A percentile compares a stretch with the other conserved stretches of the same genome.
Conservation (phyloP, 495 filamentous ascomycete genomes). For the Aspergillus bertholletiae region DNA sequence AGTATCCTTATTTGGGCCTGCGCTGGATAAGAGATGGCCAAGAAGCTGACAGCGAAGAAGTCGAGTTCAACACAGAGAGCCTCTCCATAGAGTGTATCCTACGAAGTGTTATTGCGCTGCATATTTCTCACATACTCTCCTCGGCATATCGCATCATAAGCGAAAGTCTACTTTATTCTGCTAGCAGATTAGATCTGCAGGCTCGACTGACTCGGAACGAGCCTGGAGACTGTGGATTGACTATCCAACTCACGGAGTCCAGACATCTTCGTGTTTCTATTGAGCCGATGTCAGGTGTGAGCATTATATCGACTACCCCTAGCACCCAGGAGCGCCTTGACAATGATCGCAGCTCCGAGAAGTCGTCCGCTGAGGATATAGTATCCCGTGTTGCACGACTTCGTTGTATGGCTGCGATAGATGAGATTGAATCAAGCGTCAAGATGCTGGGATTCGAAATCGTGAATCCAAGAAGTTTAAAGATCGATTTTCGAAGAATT, state of each 20-base stretch:
- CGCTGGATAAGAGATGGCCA: slow-evolving; percentile 84
- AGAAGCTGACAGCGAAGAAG: slow-evolving; percentile 60
- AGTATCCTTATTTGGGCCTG: slow-evolving; percentile 54
- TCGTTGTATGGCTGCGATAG: slow-evolving; percentile 53
- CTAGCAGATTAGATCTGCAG: slow-evolving; percentile 49
- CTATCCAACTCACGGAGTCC: slow-evolving; percentile 60
- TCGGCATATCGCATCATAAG: slow-evolving; percentile 56
- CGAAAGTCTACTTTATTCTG: slow-evolving; percentile 54
- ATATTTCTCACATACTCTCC: slow-evolving; percentile 63
- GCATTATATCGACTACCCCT: slow-evolving; percentile 34
- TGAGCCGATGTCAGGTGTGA: slow-evolving; percentile 57
- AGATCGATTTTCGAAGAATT: slow-evolving; percentile 56
- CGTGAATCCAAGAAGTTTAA: slow-evolving; percentile 47
- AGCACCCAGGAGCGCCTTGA: slow-evolving; percentile 45
- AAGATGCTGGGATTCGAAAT: slow-evolving; percentile 60
- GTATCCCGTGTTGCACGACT: slow-evolving; percentile 50
- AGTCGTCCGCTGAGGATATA: slow-evolving; percentile 52
- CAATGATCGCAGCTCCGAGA: slow-evolving; percentile 32
- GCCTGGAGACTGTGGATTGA: slow-evolving; percentile 62
- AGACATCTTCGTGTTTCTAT: slow-evolving; percentile 58
- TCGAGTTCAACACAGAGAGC: slow-evolving; percentile 60
- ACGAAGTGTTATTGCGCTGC: slow-evolving; percentile 68
- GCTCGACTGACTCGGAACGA: slow-evolving; percentile 53
- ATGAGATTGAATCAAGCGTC: slow-evolving; percentile 60
- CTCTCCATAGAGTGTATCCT: slow-evolving; percentile 73